A percentile compares a stretch with the other conserved stretches of the same genome.
Conservation (phyloP, 306 rosid genomes). For the Castanopsis chinensis region DNA sequence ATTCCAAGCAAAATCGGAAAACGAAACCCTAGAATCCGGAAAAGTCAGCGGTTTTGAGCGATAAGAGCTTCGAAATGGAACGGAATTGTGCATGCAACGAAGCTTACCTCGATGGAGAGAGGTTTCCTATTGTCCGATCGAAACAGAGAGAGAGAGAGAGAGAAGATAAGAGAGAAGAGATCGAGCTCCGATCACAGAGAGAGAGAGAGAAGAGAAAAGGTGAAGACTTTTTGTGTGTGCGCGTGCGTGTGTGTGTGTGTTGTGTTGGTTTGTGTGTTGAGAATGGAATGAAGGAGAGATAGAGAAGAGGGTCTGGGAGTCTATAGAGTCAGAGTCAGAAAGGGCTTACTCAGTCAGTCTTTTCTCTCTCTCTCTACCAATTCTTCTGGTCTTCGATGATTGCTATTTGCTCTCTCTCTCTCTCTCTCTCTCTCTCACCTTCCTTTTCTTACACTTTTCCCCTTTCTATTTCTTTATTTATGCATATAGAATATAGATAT, state of each 20-base stretch:
- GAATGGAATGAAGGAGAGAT: neutral
- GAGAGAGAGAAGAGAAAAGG: neutral
- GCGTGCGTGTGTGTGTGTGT: too few species aligned
- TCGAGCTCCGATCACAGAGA: neutral
- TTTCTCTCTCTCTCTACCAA: neutral
- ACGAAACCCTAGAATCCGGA: neutral
- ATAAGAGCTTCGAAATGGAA: neutral
- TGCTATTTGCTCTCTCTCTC: neutral
- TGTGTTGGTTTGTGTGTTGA: too few species aligned
- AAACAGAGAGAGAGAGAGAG: neutral
- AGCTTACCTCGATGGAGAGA: neutral
- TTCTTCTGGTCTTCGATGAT: neutral
- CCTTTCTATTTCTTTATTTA: neutral
- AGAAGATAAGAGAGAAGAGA: neutral
- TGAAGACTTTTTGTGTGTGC: too few species aligned
- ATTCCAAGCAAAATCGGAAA: neutral
- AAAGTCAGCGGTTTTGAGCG: neutral
- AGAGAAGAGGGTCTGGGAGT: too few species aligned
- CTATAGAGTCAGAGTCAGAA: neutral
- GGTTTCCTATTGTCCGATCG: neutral
- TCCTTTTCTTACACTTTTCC: neutral
- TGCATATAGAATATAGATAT: neutral
- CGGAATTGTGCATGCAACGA: neutral
- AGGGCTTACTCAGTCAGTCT: neutral
- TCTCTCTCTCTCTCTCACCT: too few species aligned